A percentile compares a stretch with the other conserved stretches of the same genome.
Evolutionary conservation across 2,329 filamentous ascomycete genomes (phyloP).

Genomic region (Ceratocystis eucalypticola): DNA sequence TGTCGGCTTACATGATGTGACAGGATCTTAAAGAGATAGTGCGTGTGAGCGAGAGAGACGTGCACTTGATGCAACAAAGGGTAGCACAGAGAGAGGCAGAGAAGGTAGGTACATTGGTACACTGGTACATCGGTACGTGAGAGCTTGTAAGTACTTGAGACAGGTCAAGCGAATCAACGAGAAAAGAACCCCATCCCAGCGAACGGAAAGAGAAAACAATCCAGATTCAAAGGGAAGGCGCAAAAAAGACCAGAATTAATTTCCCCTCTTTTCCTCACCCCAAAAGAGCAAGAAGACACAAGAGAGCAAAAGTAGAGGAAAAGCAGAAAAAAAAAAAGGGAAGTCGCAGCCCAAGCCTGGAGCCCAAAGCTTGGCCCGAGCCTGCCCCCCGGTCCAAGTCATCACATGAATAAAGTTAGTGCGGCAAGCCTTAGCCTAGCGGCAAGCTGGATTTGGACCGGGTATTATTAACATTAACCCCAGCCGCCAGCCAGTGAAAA

Average conservation of each 20-base stretch:
- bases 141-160: not conserved
- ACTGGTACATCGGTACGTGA: not conserved
- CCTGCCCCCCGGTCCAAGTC: not conserved
- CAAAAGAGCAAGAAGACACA: not conserved
- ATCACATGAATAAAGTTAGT: conserved; percentile 6
- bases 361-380: not conserved
- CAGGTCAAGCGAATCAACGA: too few species aligned
- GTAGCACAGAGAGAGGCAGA: not conserved
- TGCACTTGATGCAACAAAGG: not conserved
- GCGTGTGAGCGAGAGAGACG: not conserved
- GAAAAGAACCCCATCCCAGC: too few species aligned
- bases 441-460: too few species aligned
- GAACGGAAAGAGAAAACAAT: conserved; percentile 4
- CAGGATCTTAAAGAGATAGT: not conserved
- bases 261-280: not conserved
- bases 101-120: not conserved
- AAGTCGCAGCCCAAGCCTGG: not conserved
- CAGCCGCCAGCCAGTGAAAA: not conserved
- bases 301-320: not conserved
- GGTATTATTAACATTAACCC: too few species aligned
- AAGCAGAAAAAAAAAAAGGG: not conserved
- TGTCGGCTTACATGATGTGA: not conserved
- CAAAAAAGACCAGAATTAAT: not conserved
- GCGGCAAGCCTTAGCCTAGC: not conserved
- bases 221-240: not conserved